phyloP scores from a whole-genome alignment of 768 basidiomycete species.

The Dacryopinax spathularia region DNA sequence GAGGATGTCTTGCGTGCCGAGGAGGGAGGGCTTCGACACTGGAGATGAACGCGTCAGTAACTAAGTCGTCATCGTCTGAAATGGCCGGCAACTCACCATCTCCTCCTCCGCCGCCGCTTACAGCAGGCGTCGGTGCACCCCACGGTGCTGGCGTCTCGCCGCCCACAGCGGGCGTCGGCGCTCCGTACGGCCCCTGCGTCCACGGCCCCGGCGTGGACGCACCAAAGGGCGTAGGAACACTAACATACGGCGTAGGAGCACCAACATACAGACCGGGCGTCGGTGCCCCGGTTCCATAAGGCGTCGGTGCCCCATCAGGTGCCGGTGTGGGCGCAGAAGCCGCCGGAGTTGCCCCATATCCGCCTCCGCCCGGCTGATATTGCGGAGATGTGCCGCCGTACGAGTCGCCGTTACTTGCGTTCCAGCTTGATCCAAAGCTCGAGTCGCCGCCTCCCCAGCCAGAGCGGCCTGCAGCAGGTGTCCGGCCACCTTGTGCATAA shows the following conservation, averaged over 20 bases:
- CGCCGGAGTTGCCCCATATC: slow-evolving; percentile 21
- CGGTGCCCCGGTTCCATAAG: slow-evolving; percentile 12
- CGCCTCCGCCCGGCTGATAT: slow-evolving; percentile 19
- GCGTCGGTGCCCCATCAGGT: slow-evolving; percentile 31
- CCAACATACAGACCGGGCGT: slow-evolving; percentile 13
- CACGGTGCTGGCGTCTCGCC: slow-evolving; percentile 11
- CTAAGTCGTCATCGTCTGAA: not conserved
- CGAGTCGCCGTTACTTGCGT: slow-evolving; percentile 21
- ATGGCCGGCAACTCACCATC: not conserved
- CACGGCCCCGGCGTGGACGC: slow-evolving; percentile 28
- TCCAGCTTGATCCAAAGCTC: slow-evolving; percentile 16
- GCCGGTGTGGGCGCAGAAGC: slow-evolving; percentile 40
- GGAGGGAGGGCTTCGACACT: not conserved
- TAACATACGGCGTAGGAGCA: slow-evolving; percentile 11
- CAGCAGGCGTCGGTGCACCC: slow-evolving; percentile 10
- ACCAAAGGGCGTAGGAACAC: slow-evolving; percentile 26
- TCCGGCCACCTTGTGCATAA: slow-evolving; percentile 27
- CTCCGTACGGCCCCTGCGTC: slow-evolving; percentile 22
- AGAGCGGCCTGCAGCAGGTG: slow-evolving; percentile 30
- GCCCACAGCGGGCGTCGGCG: slow-evolving; percentile 25
- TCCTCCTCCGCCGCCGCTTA: not conserved
- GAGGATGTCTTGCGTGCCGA: not conserved
- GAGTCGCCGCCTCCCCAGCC: slow-evolving; percentile 14
- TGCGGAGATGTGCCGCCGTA: slow-evolving; percentile 18
- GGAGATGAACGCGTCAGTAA: not conserved